Percentiles rank a stretch among this genome's conserved stretches.
These are phyloP conservation scores for Verticillium zaregamsianum DNA, from an alignment of 2,329 filamentous ascomycete species.

Conservation along the genomic window DNA sequence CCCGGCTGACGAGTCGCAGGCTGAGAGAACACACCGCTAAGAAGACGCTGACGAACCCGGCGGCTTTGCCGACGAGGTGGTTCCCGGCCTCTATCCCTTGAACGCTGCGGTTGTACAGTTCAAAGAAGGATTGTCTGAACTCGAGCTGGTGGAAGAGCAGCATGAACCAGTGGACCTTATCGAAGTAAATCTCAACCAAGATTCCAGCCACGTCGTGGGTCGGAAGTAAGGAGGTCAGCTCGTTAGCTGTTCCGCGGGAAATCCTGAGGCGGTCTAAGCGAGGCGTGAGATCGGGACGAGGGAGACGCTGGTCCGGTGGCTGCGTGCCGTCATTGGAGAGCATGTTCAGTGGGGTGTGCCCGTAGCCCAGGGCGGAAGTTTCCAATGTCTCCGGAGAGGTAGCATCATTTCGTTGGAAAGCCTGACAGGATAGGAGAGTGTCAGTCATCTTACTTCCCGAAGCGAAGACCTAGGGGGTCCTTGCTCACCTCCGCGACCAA, in stretches of 20 bases:
- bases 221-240: background rate
- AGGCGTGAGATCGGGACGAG: slow-evolving; percentile 11
- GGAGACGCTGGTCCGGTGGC: slow-evolving; percentile 10
- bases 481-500: slow-evolving; percentile 3
- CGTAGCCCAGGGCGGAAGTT: no score
- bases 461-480: background rate
- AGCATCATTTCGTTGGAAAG: no score
- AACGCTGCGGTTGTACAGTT: slow-evolving; percentile 6
- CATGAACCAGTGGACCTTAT: slow-evolving; percentile 33
- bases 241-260: slow-evolving; percentile 5
- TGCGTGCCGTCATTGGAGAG: no score
- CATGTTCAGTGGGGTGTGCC: no score
- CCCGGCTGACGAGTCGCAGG: background rate
- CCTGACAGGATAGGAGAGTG: no score
- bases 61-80: background rate
- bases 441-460: no score
- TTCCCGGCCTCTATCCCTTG: no score
- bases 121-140: slow-evolving; percentile 16
- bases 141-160: slow-evolving; percentile 29
- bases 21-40: background rate
- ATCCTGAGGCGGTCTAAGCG: slow-evolving; percentile 13
- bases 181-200: slow-evolving; percentile 30
- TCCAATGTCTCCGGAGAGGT: no score
- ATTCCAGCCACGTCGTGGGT: slow-evolving; percentile 15
- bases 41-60: background rate